Base-by-base conservation (phyloP, 208 protist genomes). In the Tritrichomonas foetus region DNA sequence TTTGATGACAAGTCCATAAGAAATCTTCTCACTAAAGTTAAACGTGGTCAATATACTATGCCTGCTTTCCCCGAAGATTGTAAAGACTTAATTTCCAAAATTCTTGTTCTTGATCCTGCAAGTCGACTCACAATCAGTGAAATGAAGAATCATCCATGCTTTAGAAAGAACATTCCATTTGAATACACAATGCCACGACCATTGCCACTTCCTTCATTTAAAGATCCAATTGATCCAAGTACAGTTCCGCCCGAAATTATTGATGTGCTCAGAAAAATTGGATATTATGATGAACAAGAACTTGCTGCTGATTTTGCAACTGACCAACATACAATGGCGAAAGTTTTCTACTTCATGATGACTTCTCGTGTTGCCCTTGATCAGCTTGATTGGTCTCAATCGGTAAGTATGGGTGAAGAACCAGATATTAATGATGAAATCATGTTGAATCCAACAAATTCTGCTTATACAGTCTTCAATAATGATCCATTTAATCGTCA, bases 61-160 rank as follows among this genome's bases (percentile, higher is more conserved):
- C 92, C 92, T n/a, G 44, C 53, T 57, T 89, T 89, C 33, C n/a
- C 39, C 41, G 22, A n/a, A 14, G 41, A 93, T 14, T 41, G 93
- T 41, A 39, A 55, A 30, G 94, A 94, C 16, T 75, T 94, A 5
- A 94, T 94, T 36, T 69, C 55, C 1, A 66, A 66, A 11, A 66
- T 94, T 74, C 94, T 94, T 47, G 82, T 66, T 36, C 61, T 93
- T 49, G 94, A 94, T 61, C 74, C 75, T 57, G 74, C 93, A 3
- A n/a, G 16, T 22, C 78, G 94, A 36, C 53, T 93, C 39, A 93
- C 20, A 30, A 94, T 94, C n/a, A 20, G 33, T 20, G n/a, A 94
- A 74, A 74, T 94, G 3, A 94, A 94, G 41, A 41, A 47, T 50
- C 94, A 94, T 22, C 94, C 94, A 47, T 25, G 61, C 5, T 94